Percentiles rank a stretch among this genome's conserved stretches.
These are phyloP conservation scores for Fragilariopsis cylindrus DNA, from an alignment of 108 stramenopile species.

Conservation along the genomic window DNA sequence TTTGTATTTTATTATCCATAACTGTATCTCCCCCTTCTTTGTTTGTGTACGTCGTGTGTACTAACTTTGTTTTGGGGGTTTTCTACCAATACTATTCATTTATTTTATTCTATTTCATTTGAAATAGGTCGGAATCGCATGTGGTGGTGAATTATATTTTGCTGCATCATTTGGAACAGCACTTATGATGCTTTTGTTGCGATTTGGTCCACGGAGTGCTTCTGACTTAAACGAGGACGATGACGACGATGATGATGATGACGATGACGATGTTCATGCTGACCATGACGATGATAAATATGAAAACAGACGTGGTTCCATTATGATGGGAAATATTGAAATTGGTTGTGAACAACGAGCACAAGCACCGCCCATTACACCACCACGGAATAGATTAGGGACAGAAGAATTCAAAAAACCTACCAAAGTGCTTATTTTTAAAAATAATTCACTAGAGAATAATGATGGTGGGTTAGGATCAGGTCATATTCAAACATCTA, in stretches of 20 bases:
- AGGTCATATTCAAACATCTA: not conserved
- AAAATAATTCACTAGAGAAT: not conserved
- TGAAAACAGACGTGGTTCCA: no score
- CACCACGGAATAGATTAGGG: not conserved
- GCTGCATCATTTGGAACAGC: conserved; percentile 65
- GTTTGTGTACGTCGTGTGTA: no score
- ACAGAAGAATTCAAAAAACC: not conserved
- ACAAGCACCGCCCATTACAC: not conserved
- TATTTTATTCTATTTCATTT: not conserved
- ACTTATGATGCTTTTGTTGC: conserved; percentile 78
- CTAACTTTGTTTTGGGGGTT: no score
- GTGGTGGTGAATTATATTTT: conserved; percentile 87
- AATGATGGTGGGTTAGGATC: not conserved
- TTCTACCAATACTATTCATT: no score
- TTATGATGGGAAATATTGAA: no score
- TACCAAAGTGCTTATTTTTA: not conserved
- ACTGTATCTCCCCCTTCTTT: no score
- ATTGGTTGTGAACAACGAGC: not conserved
- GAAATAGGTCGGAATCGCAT: conserved; percentile 52
- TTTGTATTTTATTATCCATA: no score
- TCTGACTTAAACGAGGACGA: conserved; percentile 37
- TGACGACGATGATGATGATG: not conserved
- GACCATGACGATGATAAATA: no score
- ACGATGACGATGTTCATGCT: not conserved
- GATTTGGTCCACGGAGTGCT: conserved; percentile 69